Base-by-base conservation (phyloP, 352 stramenopile genomes). In the Phytopythium helicoides region DNA sequence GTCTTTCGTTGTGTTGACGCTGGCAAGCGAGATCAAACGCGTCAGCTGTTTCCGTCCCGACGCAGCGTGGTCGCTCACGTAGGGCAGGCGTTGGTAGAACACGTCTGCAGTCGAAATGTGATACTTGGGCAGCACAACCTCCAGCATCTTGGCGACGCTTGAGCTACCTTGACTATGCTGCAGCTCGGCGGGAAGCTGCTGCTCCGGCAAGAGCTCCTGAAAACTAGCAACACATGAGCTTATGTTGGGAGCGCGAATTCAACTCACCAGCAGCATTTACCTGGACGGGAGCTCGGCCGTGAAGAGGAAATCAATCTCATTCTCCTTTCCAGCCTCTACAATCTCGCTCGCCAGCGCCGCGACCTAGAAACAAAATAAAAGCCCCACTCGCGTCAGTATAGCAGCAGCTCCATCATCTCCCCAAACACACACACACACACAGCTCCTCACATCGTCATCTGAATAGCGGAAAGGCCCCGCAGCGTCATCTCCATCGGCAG, bases 1-100 rank as follows among this genome's bases (percentile, higher is more conserved):
- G 60, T 93, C 73, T 54, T 88, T 87, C 35, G 67, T 59, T 14
- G 55, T 61, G 36, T 66, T 87, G 0, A 87, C 67, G 25, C 74
- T 71, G 28, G 73, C 83, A 19, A 93, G 68, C 6, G 70, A 73
- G 55, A 93, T 93, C 16, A 93, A 55, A 14, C 82, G 78, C 18
- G 78, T 90, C 42, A 93, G 40, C 35, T 76, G 73, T 62, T 88
- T 89, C 34, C 64, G 62, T 28, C 68, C 66, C 3, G 66, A 76
- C 14, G 52, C 64, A 1, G 41, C 38, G 9, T 65, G 58, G 37
- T 87, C 76, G 25, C 76, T 93, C 46, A 93, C 72, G 64, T 93
- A 93, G 15, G 82, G 82, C 31, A 89, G 58, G 9, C 79, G 76
- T 62, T 93, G 80, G 64, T 91, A 91, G 44, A 90, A 93, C 19